Evolutionary conservation across 1,284 basidiomycete species (phyloP), one percentile per base, ranked within the genome.

Genomic region (Mixia osmundae): DNA sequence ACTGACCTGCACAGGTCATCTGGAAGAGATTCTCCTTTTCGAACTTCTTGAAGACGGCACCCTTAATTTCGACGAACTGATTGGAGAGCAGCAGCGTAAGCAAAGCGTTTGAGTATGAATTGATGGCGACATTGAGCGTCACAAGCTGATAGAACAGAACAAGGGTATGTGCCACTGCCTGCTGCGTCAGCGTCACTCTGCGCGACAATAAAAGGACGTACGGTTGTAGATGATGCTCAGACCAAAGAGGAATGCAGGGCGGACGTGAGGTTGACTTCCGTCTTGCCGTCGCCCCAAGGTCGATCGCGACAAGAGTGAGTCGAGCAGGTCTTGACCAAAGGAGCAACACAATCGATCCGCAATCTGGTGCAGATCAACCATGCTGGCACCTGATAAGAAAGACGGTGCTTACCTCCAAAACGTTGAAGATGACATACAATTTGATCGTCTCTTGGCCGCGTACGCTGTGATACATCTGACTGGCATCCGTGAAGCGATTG

Each of bases 21-120:
- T 99, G 91, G 54, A 99, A 95, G n/a, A 99, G 66, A 51, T 80
- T 95, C 52, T 97, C 91, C 57, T 95, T 99, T 55, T 97, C 91
- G 49, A 99, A 97, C 55, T 80, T 95, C 59, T 97, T 99, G 68
- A 99, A 99, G 0, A 99, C 91, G 49, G 62, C 87, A 25, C 89
- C 87, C 58, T 99, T 99, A 60, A 97, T 97, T 60, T 99, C 91
- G 32, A 97, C 89, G 52, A 99, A 97, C 55, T 99, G 91, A 55
- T 97, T 99, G 30, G 83, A 94, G 29, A 97, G 72, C 4, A 99
- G 65, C 0, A 99, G 67, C 0, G 89, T 94, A 23, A 97, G 65
- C 10, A 99, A 69, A 1, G 87, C 77, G 53, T 97, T 80, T 57
- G 95, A 89, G 57, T 91, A 99, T 12, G 85, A 89, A 58, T 97